Base-by-base conservation (phyloP, 495 filamentous ascomycete genomes). In the Aspergillus incahuasiensis region DNA sequence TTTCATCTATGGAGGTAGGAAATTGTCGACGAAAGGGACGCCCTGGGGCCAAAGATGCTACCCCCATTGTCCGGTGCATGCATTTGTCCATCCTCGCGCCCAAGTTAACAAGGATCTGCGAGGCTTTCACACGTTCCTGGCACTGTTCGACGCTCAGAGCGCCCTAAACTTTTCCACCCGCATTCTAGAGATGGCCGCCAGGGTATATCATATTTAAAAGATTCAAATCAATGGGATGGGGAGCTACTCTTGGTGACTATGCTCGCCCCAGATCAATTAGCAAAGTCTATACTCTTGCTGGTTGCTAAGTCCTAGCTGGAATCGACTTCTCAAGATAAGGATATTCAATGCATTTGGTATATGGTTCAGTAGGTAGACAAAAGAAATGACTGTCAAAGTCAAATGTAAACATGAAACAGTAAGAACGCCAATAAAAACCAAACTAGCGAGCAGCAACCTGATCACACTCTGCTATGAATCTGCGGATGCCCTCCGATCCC, bases 391-490 rank as follows among this genome's bases (percentile, higher is more conserved):
- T 65, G 68, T 64, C 58, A 54, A 66, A 63, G 62, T 40, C 47
- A 38, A 46, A 56, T 8, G 51, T 11, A 67, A 24, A 48, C 41
- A 30, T 20, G 12, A 13, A 41, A 39, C 21, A 53, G 41, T 32
- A 22, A 25, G n/a, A n/a, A n/a, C n/a, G n/a, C n/a, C n/a, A 15
- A 22, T 56, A 52, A 11, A 35, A 11, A 28, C 25, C 8, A 28
- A 52, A 16, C 54, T 45, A 53, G 42, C 32, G 49, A 59, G 44
- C 65, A 41, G 63, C 66, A 30, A 84, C 80, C 16, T 75, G 74
- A 67, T 96, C 89, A 65, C 91, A 94, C 60, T 95, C 88, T 66
- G 89, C 89, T 45, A 97, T 62, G 68, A 96, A 97, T 39, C 81
- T 81, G 68, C 92, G 89, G 18, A 97, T 90, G 0, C 92, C 92